Percentiles rank a stretch among this genome's conserved stretches.
Evolutionary conservation across 2,329 filamentous ascomycete genomes (phyloP).

Genomic region (Aspergillus pseudonomiae): DNA sequence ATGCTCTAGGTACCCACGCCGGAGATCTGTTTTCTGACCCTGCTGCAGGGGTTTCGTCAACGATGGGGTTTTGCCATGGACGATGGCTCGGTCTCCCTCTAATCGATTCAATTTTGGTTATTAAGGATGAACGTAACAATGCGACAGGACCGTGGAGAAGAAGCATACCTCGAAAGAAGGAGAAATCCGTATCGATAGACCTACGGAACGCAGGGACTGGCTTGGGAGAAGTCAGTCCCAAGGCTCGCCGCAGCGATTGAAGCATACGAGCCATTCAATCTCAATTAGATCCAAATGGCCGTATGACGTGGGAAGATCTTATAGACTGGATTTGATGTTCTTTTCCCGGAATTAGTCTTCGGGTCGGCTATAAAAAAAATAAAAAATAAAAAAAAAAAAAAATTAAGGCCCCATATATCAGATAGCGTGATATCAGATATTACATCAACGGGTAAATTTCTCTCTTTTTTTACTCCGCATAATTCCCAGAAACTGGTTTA

Average conservation of each 20-base stretch:
- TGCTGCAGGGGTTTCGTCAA: constrained; percentile 47
- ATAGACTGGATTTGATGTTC: background rate
- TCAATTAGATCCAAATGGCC: background rate
- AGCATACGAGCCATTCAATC: constrained; percentile 39
- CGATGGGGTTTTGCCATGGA: constrained; percentile 42
- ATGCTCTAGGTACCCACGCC: constrained; percentile 44
- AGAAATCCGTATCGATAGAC: constrained; percentile 43
- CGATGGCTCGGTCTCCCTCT: constrained; percentile 50
- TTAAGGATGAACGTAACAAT: background rate
- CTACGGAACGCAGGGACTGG: constrained; percentile 24
- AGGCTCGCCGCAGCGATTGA: constrained; percentile 33
- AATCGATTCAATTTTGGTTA: constrained; percentile 1
- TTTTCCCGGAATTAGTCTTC: background rate
- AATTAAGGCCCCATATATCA: background rate
- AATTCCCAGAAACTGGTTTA: background rate
- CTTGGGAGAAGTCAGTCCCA: constrained; percentile 29
- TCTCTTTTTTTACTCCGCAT: background rate
- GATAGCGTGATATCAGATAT: background rate
- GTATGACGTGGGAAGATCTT: background rate
- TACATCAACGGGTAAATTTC: background rate
- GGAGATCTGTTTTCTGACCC: constrained; percentile 39
- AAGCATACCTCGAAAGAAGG: constrained; percentile 44
- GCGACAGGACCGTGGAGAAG: constrained; percentile 33
- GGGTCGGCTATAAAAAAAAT: constrained; percentile 10
- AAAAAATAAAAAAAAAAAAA: no score